Evolutionary conservation across 164 flowering plant species (phyloP), one percentile per base, ranked within the genome.

Genomic region (Vitis rotundifolia): DNA sequence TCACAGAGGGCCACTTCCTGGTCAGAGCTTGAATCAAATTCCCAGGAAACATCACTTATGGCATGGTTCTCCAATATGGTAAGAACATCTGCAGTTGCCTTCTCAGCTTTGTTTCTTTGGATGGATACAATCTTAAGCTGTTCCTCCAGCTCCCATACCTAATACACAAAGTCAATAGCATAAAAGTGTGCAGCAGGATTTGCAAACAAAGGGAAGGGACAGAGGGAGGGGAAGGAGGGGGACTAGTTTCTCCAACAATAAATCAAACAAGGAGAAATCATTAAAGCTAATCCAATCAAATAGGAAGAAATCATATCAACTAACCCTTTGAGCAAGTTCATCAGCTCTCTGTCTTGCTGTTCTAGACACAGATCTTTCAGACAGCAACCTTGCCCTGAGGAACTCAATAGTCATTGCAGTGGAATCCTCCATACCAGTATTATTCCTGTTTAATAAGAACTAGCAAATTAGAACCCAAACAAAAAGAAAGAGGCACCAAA

Each of bases 321-420:
- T 76, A 71, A 91, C 97, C 84, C 84, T 81, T 73, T 81, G 77
- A 16, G 88, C 93, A 28, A 94, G 85, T 68, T 89, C 94, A 79
- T 94, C 91, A 70, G 94, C 92, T 83, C 90, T 85, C 79, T 88
- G 89, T 62, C 82, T 89, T 56, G 97, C 89, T 69, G 88, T 77
- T 82, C 67, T 85, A 5, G 98, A 92, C 11, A 88, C 88, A 49
- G 98, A 85, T 76, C 97, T 88, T 81, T 94, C 98, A 57, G 98
- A 81, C 28, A 87, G 83, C 71, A 94, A 82, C 55, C 95, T 80
- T 11, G 93, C 97, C 44, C 97, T 87, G 71, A 94, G 98, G 69
- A 82, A 92, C 61, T 92, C 97, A 75, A 94, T 83, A 9, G 97
- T 94, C 95, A 81, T 88, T 58, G 76, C 61, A 66, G 75, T 68